These are phyloP conservation scores for Pelagophyceae sp. DNA, from an alignment of 352 stramenopile species.

Conservation along the genomic window DNA sequence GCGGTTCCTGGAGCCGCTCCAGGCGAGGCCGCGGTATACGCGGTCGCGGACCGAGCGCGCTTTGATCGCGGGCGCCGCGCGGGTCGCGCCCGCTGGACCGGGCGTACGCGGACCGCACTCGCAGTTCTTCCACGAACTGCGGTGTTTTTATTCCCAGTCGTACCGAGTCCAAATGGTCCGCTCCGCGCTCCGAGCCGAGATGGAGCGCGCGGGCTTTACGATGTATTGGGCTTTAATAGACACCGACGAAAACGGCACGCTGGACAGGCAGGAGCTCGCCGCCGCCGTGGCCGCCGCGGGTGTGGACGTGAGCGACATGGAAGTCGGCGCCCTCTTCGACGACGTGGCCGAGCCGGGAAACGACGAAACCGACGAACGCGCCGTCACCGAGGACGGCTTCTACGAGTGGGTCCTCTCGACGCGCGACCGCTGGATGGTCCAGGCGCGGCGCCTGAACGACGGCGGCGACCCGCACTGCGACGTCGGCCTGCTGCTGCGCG, in stretches of 20 bases:
- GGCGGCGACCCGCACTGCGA: background rate
- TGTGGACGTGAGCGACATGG: background rate
- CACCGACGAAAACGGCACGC: background rate
- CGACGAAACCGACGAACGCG: background rate
- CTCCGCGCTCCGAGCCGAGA: background rate
- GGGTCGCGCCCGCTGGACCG: too few species aligned
- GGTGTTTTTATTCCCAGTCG: background rate
- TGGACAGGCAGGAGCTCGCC: background rate
- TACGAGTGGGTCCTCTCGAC: constrained; percentile 13
- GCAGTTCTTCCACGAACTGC: background rate
- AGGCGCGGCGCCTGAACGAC: background rate
- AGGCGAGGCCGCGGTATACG: too few species aligned
- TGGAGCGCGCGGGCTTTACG: background rate
- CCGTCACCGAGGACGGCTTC: background rate
- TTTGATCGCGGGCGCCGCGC: too few species aligned
- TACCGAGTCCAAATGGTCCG: constrained; percentile 1
- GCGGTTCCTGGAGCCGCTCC: too few species aligned
- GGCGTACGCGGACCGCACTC: too few species aligned
- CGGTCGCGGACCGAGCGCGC: too few species aligned
- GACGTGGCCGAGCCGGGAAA: too few species aligned
- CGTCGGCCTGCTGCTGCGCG: background rate
- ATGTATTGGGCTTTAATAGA: background rate
- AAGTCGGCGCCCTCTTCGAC: background rate
- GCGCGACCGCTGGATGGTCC: background rate
- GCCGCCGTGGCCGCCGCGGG: background rate